phyloP scores from a whole-genome alignment of 192 early-diverging fungal genomes.

The Entomortierella beljakovae region DNA sequence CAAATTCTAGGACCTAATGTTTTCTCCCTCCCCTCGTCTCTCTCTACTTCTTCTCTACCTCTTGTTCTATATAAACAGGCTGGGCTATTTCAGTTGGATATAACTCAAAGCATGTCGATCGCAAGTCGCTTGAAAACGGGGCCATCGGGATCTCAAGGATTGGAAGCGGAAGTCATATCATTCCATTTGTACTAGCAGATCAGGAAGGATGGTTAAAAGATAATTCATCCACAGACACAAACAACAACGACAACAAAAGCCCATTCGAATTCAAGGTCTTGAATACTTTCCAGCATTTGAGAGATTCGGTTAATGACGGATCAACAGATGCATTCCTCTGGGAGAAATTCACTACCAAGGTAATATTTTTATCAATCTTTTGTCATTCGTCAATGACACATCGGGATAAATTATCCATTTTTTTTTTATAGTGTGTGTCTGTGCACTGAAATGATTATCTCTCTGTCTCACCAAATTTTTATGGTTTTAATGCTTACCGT shows the following conservation, averaged over 20 bases:
- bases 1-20: too few species aligned
- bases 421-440: too few species aligned
- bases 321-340: constrained; percentile 86
- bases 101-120: constrained; percentile 57
- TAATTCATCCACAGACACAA: constrained; percentile 6
- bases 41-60: background rate
- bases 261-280: constrained; percentile 76
- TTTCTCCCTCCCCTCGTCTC: too few species aligned
- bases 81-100: constrained; percentile 78
- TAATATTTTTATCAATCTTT: constrained; percentile 5
- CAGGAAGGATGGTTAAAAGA: constrained; percentile 71
- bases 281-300: constrained; percentile 80
- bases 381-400: background rate
- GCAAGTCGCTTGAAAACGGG: constrained; percentile 54
- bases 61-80: constrained; percentile 13
- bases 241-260: constrained; percentile 11
- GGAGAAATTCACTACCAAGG: constrained; percentile 93
- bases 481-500: too few species aligned
- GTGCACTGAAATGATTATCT: too few species aligned
- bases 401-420: too few species aligned
- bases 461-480: too few species aligned
- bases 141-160: constrained; percentile 71
- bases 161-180: constrained; percentile 86
- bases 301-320: constrained; percentile 72
- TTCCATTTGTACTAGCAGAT: constrained; percentile 73